Percentiles rank a stretch among this genome's conserved stretches.
Evolutionary conservation across 2,329 filamentous ascomycete species (phyloP).

Genomic region (Stemphylium vesicarium): DNA sequence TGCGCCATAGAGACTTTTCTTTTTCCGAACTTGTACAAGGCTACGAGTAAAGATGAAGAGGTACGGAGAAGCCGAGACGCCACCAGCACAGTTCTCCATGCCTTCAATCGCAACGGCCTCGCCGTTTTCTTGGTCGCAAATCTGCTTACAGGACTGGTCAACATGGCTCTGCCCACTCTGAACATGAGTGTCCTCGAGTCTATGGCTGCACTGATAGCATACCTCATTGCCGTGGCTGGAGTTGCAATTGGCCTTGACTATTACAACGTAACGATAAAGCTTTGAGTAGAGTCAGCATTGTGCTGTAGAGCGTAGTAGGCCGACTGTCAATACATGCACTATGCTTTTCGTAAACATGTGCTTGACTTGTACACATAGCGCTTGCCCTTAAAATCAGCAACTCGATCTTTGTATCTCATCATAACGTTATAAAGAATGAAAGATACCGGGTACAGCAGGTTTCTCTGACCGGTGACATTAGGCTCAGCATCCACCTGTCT

Average conservation of each 20-base stretch:
- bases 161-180: conserved; percentile 84
- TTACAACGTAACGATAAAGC: conserved; percentile 72
- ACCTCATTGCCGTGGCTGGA: conserved; percentile 70
- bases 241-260: conserved; percentile 71
- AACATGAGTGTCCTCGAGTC: conserved; percentile 68
- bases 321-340: too few relatives aligned
- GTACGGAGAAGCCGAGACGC: conserved; percentile 68
- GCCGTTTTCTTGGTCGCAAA: conserved; percentile 87
- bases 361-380: too few relatives aligned
- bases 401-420: too few relatives aligned
- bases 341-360: too few relatives aligned
- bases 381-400: too few relatives aligned
- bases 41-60: conserved; percentile 62
- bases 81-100: conserved; percentile 80
- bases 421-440: too few relatives aligned
- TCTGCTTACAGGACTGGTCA: conserved; percentile 85
- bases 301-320: too few relatives aligned
- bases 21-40: conserved; percentile 74
- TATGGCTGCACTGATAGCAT: conserved; percentile 76
- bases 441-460: too few relatives aligned
- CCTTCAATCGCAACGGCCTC: conserved; percentile 88
- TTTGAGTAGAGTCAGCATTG: conserved; percentile 41
- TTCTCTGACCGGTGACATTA: too few relatives aligned
- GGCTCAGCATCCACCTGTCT: background rate
- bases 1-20: conserved; percentile 77